Evolutionary conservation across 495 filamentous ascomycete species (phyloP).

Genomic region (Aspergillus egyptiacus): DNA sequence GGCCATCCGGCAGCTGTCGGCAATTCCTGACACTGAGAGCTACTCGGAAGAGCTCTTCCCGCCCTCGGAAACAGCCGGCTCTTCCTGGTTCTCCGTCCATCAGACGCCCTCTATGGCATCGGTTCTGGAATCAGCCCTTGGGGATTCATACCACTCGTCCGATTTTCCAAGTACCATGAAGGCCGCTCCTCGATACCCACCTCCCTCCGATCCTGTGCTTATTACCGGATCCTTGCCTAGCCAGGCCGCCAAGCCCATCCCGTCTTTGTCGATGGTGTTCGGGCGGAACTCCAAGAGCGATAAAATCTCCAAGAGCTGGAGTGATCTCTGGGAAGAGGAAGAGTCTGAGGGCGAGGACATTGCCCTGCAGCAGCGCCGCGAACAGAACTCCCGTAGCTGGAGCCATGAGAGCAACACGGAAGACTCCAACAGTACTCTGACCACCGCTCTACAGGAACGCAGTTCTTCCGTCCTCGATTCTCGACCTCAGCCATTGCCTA

Average conservation of each 20-base stretch:
- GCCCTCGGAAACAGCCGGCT: conserved; percentile 61
- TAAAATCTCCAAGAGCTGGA: conserved; percentile 90
- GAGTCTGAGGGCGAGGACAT: conserved; percentile 59
- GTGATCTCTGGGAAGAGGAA: conserved; percentile 90
- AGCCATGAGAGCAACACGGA: conserved; percentile 63
- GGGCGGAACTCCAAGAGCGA: conserved; percentile 65
- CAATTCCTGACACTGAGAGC: conserved; percentile 70
- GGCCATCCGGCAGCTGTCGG: conserved; percentile 76
- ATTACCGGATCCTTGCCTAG: conserved; percentile 77
- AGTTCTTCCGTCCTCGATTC: conserved; percentile 48
- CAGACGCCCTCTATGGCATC: conserved; percentile 74
- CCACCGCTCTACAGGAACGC: conserved; percentile 34
- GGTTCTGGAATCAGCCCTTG: conserved; percentile 67
- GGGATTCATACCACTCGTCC: conserved; percentile 60
- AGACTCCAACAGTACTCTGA: conserved; percentile 22
- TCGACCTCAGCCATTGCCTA: conserved; percentile 15
- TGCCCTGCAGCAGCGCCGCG: conserved; percentile 55
- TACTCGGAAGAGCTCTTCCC: conserved; percentile 89
- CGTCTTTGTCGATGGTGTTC: conserved; percentile 70
- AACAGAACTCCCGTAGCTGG: conserved; percentile 74
- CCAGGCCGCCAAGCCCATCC: conserved; percentile 55
- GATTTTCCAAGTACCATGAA: conserved; percentile 33
- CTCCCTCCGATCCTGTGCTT: conserved; percentile 47
- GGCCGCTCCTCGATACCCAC: conserved; percentile 32
- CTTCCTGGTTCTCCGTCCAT: conserved; percentile 66